These are phyloP conservation scores for Fusarium begoniae DNA, from an alignment of 2,329 filamentous ascomycete species.

Conservation along the genomic window DNA sequence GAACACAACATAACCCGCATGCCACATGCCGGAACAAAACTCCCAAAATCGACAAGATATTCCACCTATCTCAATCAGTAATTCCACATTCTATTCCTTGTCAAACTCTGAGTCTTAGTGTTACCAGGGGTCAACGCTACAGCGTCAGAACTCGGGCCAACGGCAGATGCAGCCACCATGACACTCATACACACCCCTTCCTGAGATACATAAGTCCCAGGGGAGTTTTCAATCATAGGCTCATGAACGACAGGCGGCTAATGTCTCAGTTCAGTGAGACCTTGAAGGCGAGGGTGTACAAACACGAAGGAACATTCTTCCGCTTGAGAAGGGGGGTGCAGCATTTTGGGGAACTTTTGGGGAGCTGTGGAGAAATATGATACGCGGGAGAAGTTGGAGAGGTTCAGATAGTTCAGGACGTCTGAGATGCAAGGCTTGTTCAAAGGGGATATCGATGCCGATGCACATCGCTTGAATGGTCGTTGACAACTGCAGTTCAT, in stretches of 20 bases:
- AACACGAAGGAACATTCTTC: not conserved
- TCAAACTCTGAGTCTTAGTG: not conserved
- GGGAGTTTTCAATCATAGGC: fast-evolving
- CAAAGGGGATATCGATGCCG: no score
- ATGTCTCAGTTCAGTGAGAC: not conserved
- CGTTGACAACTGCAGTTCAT: fast-evolving
- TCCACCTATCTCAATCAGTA: fast-evolving
- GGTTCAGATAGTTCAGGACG: fast-evolving
- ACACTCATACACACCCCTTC: not conserved
- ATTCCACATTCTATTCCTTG: fast-evolving
- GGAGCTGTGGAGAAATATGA: fast-evolving
- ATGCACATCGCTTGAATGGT: not conserved
- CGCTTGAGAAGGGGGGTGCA: not conserved
- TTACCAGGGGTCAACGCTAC: not conserved
- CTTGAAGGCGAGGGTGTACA: no score
- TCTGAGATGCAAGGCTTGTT: fast-evolving
- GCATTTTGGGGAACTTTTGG: not conserved
- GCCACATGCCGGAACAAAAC: fast-evolving
- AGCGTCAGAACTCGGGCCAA: fast-evolving
- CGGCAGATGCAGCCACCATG: not conserved
- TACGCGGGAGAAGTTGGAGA: fast-evolving
- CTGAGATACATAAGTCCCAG: no score
- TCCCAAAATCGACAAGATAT: fast-evolving
- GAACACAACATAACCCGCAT: not conserved
- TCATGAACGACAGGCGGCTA: fast-evolving